phyloP scores from a whole-genome alignment of 2,329 filamentous ascomycete genomes.

The Ophiobolus disseminans region DNA sequence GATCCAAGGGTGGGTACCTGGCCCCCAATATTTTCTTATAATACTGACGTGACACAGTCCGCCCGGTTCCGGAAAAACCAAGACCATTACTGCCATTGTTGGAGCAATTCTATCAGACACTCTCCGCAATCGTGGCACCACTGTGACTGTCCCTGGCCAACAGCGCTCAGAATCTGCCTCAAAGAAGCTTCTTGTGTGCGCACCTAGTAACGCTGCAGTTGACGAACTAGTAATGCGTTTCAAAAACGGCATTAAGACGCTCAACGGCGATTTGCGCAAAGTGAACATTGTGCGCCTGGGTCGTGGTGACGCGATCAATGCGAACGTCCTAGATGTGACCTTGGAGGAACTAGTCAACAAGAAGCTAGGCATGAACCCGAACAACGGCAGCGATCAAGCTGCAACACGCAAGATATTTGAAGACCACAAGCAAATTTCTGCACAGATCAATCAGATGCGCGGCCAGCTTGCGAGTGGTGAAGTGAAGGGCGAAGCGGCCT shows the following conservation, averaged over 20 bases:
- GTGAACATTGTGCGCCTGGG: conserved; percentile 90
- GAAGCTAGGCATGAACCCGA: conserved; percentile 61
- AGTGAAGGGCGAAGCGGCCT: conserved; percentile 67
- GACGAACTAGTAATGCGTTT: conserved; percentile 94
- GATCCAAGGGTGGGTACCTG: conserved; percentile 74
- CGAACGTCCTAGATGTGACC: conserved; percentile 86
- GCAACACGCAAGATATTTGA: conserved; percentile 73
- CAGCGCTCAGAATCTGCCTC: conserved; percentile 48
- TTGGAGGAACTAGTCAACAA: conserved; percentile 88
- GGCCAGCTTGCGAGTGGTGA: conserved; percentile 69
- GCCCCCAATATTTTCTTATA: neutral
- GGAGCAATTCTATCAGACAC: conserved; percentile 77
- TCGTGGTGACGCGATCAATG: conserved; percentile 89
- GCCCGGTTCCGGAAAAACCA: conserved; percentile 96
- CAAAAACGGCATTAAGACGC: conserved; percentile 83
- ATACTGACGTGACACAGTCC: conserved; percentile 62
- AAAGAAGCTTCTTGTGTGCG: conserved; percentile 94
- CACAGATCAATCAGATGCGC: conserved; percentile 73
- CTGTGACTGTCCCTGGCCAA: conserved; percentile 51
- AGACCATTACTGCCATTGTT: conserved; percentile 96
- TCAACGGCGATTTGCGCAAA: conserved; percentile 73
- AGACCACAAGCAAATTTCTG: conserved; percentile 66
- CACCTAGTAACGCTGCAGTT: conserved; percentile 97
- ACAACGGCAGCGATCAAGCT: conserved; percentile 53
- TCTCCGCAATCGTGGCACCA: conserved; percentile 58